Evolutionary conservation across 2,329 filamentous ascomycete species (phyloP).

Genomic region (Penicillium sclerotiorum): DNA sequence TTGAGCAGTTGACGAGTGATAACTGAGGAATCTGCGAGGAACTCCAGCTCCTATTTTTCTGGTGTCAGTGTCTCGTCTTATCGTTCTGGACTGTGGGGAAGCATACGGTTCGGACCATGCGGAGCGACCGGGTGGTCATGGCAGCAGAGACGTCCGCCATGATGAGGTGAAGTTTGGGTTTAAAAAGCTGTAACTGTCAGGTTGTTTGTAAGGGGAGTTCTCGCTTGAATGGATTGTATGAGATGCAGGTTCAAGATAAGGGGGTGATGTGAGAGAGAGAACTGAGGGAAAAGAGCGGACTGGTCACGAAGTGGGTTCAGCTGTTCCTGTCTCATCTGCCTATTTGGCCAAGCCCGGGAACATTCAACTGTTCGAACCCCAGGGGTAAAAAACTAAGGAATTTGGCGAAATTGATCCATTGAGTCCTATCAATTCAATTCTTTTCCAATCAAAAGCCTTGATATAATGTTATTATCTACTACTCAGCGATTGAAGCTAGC

Average conservation of each 20-base stretch:
- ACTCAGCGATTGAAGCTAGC: too few relatives aligned
- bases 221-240: too few relatives aligned
- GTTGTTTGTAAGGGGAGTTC: too few relatives aligned
- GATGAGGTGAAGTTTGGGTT: too few relatives aligned
- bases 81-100: slow-evolving; percentile 1
- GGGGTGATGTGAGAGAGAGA: slow-evolving; percentile 6
- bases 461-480: not conserved
- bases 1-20: slow-evolving; percentile 77
- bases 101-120: slow-evolving; percentile 80
- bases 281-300: not conserved
- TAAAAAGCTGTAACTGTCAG: too few relatives aligned
- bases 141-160: slow-evolving; percentile 51
- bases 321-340: slow-evolving; percentile 7
- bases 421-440: not conserved
- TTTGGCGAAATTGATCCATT: not conserved
- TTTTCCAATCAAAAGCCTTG: not conserved
- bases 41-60: slow-evolving; percentile 76
- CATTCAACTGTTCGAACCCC: not conserved
- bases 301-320: slow-evolving; percentile 6
- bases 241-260: not conserved
- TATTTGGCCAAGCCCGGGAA: slow-evolving; percentile 14
- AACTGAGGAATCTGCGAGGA: slow-evolving; percentile 78
- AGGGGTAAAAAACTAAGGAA: not conserved
- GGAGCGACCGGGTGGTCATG: slow-evolving; percentile 80
- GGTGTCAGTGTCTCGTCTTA: slow-evolving; percentile 2